These are phyloP conservation scores for Nakazawaea pomicola DNA, from an alignment of 805 yeast species.

Conservation along the genomic window DNA sequence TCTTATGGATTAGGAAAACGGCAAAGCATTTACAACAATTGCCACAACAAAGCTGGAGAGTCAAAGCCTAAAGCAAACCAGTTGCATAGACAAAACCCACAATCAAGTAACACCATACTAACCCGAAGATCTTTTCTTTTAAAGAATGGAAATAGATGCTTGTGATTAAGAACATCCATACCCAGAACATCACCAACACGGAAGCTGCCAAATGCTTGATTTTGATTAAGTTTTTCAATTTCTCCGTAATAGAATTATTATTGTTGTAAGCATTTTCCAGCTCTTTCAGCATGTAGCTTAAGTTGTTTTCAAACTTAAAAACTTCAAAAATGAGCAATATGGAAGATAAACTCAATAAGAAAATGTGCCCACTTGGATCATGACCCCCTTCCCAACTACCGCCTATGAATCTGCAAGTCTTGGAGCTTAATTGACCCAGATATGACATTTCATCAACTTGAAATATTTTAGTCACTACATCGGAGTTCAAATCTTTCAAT, in stretches of 20 bases:
- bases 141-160: constrained; percentile 80
- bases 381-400: constrained; percentile 84
- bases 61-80: constrained; percentile 30
- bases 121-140: constrained; percentile 68
- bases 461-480: neutral
- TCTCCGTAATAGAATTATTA: neutral
- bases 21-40: constrained; percentile 62
- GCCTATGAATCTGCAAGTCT: constrained; percentile 49
- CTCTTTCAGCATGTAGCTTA: neutral
- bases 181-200: constrained; percentile 50
- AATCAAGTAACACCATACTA: constrained; percentile 54
- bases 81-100: constrained; percentile 38
- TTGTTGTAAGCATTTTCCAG: neutral
- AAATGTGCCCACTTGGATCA: constrained; percentile 95
- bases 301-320: constrained; percentile 13
- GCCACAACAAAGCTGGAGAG: constrained; percentile 77
- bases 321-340: constrained; percentile 64
- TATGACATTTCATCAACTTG: constrained; percentile 1
- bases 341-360: constrained; percentile 64
- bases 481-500: neutral
- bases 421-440: constrained; percentile 24
- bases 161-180: constrained; percentile 85
- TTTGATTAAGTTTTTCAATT: neutral
- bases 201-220: constrained; percentile 14
- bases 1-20: constrained; percentile 59